Evolutionary conservation across 2,329 filamentous ascomycete species (phyloP).

Genomic region (Stachybotrys chartarum): DNA sequence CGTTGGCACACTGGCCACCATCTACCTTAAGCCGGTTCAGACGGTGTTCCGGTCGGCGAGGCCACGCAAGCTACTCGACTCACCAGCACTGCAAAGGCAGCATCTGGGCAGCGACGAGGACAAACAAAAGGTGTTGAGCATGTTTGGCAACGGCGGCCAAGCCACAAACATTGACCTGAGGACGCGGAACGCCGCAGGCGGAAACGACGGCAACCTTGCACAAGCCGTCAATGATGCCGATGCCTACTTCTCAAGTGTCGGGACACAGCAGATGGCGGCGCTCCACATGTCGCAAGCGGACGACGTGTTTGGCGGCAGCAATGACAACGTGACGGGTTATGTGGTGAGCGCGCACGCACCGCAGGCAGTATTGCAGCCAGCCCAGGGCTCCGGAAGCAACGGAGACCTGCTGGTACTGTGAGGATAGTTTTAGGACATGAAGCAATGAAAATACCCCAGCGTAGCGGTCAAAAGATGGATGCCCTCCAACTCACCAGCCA

Average conservation of each 20-base stretch:
- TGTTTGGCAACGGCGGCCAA: slow-evolving; percentile 47
- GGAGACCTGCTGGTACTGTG: slow-evolving; percentile 66
- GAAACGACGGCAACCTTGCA: slow-evolving; percentile 44
- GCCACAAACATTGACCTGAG: slow-evolving; percentile 42
- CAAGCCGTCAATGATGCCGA: slow-evolving; percentile 80
- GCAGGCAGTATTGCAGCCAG: slow-evolving; percentile 67
- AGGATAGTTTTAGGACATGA: slow-evolving; percentile 5
- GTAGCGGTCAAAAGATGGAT: neutral
- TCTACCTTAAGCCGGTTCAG: slow-evolving; percentile 96
- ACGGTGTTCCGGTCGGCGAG: slow-evolving; percentile 90
- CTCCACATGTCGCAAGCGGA: slow-evolving; percentile 62
- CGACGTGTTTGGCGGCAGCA: slow-evolving; percentile 53
- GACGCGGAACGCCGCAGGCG: slow-evolving; percentile 18
- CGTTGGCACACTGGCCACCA: slow-evolving; percentile 90
- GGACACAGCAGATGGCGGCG: slow-evolving; percentile 63
- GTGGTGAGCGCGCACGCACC: slow-evolving; percentile 79
- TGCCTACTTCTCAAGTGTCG: slow-evolving; percentile 78
- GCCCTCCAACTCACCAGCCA: no score
- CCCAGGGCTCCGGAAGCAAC: slow-evolving; percentile 56
- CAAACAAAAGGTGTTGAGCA: slow-evolving; percentile 52
- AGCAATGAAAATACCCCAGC: neutral
- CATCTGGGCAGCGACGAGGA: slow-evolving; percentile 47
- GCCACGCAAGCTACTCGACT: slow-evolving; percentile 70
- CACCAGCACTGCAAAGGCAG: slow-evolving; percentile 76
- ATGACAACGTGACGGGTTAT: slow-evolving; percentile 46